Base-by-base conservation (phyloP, 768 basidiomycete species). In the Tephrocybe sp. region DNA sequence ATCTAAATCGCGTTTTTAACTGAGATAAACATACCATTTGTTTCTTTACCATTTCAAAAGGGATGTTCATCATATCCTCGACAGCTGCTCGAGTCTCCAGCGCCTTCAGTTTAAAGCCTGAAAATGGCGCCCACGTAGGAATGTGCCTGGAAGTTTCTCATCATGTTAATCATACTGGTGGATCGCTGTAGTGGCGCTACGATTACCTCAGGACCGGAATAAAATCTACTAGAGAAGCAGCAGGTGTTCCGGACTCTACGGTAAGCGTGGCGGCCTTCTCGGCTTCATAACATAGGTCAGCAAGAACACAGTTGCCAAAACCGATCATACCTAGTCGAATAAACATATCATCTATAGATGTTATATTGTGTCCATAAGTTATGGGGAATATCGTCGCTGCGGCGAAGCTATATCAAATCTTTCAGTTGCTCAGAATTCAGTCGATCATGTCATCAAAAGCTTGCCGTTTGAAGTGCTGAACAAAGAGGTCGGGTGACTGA, bases 91-190 rank as follows among this genome's bases (percentile, higher is more conserved):
- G 71, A 16, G 72, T 66, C 56, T 71, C 64, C 26, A 65, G 57
- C 11, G 78, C 76, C 23, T 71, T 70, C 7, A 72, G 67, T 53
- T 78, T 79, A 61, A 79, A 78, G 11, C 65, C 65, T 3, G 72
- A 65, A 45, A 76, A 75, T 8, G 78, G 78, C 7, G 71, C 71
- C 78, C 78, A 79, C 11, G 72, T 72, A 8, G 78, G 78, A 33
- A 79, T 71, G 56, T 78, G 68, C 57, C 75, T 76, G 17, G 30
- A 41, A 30, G 36, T 22, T 20, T 32, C n/a, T 17, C 19, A 31
- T 17, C 23, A 23, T 17, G 14, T 13, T 17, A 48, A 20, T 12
- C 0, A 20, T 19, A 26, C 26, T 39, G 20, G 22, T 20, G 20
- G 30, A 20, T 1, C 12, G 31, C 33, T 22, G 26, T 17, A 42